phyloP scores from a whole-genome alignment of 805 yeast genomes.

The Wickerhamomyces bovis region DNA sequence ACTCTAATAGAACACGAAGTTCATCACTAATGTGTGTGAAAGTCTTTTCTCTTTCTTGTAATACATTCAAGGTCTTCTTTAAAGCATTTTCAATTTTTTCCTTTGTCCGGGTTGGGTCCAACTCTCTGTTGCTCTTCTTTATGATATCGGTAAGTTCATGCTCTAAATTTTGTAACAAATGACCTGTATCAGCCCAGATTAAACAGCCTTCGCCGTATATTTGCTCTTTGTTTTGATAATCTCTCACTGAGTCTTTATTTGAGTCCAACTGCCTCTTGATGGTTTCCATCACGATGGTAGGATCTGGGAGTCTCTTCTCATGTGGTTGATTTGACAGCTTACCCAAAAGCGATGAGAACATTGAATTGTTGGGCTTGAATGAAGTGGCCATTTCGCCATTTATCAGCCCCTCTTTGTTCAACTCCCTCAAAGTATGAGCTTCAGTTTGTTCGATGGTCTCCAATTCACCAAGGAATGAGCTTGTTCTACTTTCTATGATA shows the following conservation, averaged over 20 bases:
- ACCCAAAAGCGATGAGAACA: background rate
- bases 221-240: constrained; percentile 7
- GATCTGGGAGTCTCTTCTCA: background rate
- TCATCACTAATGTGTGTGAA: constrained; percentile 10
- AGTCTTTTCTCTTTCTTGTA: constrained; percentile 7
- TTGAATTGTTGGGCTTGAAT: background rate
- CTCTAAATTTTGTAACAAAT: constrained; percentile 16
- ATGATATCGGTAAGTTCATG: constrained; percentile 13
- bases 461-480: constrained; percentile 36
- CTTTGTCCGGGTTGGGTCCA: constrained; percentile 5
- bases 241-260: constrained; percentile 10
- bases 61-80: constrained; percentile 2
- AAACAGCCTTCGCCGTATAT: constrained; percentile 14
- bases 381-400: background rate
- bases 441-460: constrained; percentile 35
- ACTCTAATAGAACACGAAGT: constrained; percentile 10
- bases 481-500: constrained; percentile 41
- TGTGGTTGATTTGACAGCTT: background rate
- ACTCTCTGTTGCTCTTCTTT: constrained; percentile 4
- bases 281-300: constrained; percentile 14
- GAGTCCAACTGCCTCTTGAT: constrained; percentile 18
- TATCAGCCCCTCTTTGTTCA: constrained; percentile 1
- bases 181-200: constrained; percentile 18
- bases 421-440: constrained; percentile 13
- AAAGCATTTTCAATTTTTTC: constrained; percentile 6